Conservation (phyloP, 2,329 filamentous ascomycete species). For the Phyllosticta paracitricarpa region DNA sequence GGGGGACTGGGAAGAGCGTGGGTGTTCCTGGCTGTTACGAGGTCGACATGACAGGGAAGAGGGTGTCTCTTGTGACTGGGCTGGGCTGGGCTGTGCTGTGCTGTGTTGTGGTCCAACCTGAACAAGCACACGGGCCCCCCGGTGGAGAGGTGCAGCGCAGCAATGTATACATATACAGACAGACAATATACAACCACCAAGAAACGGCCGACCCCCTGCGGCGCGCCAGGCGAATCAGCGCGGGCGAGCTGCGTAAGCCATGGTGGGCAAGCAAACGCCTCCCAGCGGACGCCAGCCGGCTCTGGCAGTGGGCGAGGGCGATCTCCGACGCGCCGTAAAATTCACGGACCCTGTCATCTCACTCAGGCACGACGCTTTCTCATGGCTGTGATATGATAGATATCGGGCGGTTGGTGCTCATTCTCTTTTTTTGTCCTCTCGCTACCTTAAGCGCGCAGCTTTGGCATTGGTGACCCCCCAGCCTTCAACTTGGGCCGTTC, state of each 20-base stretch:
- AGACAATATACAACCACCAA: not conserved
- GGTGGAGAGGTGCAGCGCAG: no score
- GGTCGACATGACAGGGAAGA: not conserved
- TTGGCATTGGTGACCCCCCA: not conserved
- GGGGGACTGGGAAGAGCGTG: not conserved
- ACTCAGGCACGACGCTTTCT: not conserved
- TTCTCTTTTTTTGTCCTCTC: not conserved
- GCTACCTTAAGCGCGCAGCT: not conserved
- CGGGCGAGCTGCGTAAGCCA: not conserved
- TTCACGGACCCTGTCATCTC: not conserved
- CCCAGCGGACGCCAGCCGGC: not conserved
- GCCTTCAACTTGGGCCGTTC: not conserved
- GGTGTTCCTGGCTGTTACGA: not conserved
- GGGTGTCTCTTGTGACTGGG: not conserved
- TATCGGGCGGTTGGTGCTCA: not conserved
- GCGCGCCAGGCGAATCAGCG: not conserved
- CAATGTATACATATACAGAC: no score
- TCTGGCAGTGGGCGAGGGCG: not conserved
- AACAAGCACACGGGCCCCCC: no score
- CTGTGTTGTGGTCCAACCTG: no score
- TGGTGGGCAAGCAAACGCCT: not conserved
- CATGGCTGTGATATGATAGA: no score
- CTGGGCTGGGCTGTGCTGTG: not conserved
- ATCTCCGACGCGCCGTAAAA: not conserved
- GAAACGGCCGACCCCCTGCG: not conserved